Evolutionary conservation across 305 asterid species (phyloP).

Genomic region (Euphrasia arctica): DNA sequence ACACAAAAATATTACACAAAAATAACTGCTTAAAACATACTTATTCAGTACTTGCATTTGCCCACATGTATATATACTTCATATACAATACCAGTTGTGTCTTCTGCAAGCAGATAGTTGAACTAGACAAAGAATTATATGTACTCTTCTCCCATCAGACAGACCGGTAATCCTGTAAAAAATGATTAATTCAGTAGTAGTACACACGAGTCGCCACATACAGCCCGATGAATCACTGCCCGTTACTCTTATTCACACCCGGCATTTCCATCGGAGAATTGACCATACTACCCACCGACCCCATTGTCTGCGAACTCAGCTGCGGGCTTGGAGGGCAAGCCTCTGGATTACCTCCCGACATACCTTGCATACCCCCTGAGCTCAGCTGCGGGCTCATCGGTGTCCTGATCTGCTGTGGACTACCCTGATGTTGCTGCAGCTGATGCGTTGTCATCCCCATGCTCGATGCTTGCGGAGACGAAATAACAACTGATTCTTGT

Average conservation of each 20-base stretch:
- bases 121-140: background rate
- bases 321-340: constrained; percentile 95
- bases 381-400: constrained; percentile 97
- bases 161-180: background rate
- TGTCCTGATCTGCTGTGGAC: constrained; percentile 70
- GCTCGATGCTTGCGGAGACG: constrained; percentile 79
- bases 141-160: background rate
- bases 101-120: background rate
- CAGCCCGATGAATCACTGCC: constrained; percentile 22
- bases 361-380: constrained; percentile 79
- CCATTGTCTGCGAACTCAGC: constrained; percentile 90
- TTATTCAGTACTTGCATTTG: too few relatives aligned
- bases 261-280: constrained; percentile 93
- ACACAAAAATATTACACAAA: constrained; percentile 21
- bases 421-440: constrained; percentile 57
- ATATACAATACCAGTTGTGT: background rate
- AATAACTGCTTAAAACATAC: constrained; percentile 46
- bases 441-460: constrained; percentile 59
- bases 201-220: background rate
- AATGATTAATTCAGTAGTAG: constrained; percentile 12
- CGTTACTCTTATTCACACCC: constrained; percentile 70
- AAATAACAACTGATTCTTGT: constrained; percentile 46
- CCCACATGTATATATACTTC: too few relatives aligned
- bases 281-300: constrained; percentile 78
- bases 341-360: constrained; percentile 65